These are phyloP conservation scores for Curvularia eragrostidis DNA, from an alignment of 2,329 filamentous ascomycete species.

Conservation along the genomic window DNA sequence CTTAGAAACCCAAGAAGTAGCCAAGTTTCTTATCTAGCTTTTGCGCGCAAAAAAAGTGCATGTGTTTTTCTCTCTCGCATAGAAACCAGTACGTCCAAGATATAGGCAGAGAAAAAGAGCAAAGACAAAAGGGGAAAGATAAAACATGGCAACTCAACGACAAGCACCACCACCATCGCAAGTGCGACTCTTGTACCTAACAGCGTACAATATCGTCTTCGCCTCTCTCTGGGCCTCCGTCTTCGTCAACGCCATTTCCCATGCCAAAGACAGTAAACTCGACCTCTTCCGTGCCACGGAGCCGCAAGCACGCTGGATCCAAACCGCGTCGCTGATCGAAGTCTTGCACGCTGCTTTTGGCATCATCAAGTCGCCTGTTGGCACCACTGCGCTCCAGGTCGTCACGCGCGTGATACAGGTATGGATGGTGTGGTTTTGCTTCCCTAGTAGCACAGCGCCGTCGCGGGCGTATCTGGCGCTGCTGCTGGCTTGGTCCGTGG, in stretches of 20 bases:
- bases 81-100: background rate
- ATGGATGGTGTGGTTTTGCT: conserved; percentile 38
- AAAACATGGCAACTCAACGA: background rate
- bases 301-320: conserved; percentile 26
- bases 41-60: background rate
- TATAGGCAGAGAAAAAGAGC: background rate
- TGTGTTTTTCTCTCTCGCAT: background rate
- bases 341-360: conserved; percentile 30
- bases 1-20: conserved; percentile 5
- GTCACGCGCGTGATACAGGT: conserved; percentile 37
- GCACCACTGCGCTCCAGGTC: conserved; percentile 33
- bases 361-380: conserved; percentile 34
- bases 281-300: conserved; percentile 25
- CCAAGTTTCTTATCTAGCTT: background rate
- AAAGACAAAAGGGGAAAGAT: background rate
- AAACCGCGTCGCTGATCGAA: conserved; percentile 32
- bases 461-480: conserved; percentile 29
- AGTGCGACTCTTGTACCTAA: conserved; percentile 27
- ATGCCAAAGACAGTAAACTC: background rate
- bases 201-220: conserved; percentile 31
- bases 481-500: conserved; percentile 32
- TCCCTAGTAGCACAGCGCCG: conserved; percentile 25
- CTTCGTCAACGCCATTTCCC: conserved; percentile 10
- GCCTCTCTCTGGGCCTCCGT: conserved; percentile 27
- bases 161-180: background rate